These are phyloP conservation scores for Fusarium continuum DNA, from an alignment of 2,329 filamentous ascomycete species.

Conservation along the genomic window DNA sequence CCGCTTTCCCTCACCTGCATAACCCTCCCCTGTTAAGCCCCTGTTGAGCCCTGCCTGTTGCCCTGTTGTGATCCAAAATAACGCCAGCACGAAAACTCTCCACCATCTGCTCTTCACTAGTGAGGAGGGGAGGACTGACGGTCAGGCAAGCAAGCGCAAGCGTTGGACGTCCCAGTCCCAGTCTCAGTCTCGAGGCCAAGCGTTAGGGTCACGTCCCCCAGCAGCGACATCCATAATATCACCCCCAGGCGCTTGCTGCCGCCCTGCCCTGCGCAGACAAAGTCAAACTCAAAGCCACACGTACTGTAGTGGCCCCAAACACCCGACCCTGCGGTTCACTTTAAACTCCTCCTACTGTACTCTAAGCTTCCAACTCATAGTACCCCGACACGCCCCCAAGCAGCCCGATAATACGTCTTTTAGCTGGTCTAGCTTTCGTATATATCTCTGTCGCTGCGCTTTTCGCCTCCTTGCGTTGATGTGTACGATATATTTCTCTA, in stretches of 20 bases:
- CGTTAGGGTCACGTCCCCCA: conserved; percentile 25
- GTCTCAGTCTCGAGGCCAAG: conserved; percentile 18
- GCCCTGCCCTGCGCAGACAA: conserved; percentile 27
- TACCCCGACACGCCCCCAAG: conserved; percentile 30
- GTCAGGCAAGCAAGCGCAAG: conserved; percentile 30
- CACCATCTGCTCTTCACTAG: conserved; percentile 38
- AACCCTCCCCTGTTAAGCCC: conserved; percentile 36
- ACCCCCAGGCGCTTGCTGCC: conserved; percentile 31
- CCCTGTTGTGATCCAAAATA: conserved; percentile 44
- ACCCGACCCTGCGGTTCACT: conserved; percentile 40
- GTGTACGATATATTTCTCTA: conserved; percentile 5
- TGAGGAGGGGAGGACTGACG: conserved; percentile 25
- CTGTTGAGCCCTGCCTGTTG: conserved; percentile 33
- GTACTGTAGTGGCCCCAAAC: conserved; percentile 33
- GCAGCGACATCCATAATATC: conserved; percentile 10
- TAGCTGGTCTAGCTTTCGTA: conserved; percentile 32
- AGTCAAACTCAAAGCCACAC: conserved; percentile 34
- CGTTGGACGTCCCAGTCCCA: conserved; percentile 5
- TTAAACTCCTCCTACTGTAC: conserved; percentile 36
- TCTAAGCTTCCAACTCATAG: conserved; percentile 19
- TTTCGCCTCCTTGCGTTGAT: conserved; percentile 11
- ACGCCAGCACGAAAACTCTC: conserved; percentile 42
- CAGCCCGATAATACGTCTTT: conserved; percentile 28
- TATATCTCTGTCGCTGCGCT: conserved; percentile 14
- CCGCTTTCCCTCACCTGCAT: conserved; percentile 44